These are phyloP conservation scores for Myxozyma lipomycoides DNA, from an alignment of 805 yeast genomes.

Conservation along the genomic window DNA sequence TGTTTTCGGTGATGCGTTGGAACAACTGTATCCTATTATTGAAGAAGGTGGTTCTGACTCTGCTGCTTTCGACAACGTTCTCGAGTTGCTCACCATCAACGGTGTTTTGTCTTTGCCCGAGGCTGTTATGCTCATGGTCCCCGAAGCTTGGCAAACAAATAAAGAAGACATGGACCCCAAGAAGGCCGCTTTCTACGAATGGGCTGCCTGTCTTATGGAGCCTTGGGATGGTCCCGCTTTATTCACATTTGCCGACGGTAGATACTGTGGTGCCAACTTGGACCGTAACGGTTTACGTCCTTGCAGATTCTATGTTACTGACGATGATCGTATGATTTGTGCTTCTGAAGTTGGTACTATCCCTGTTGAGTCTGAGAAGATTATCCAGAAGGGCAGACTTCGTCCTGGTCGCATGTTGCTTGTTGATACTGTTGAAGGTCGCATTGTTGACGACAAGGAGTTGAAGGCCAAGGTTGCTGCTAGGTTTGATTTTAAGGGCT, in stretches of 20 bases:
- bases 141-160: slow-evolving; percentile 97
- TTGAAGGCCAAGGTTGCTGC: slow-evolving; percentile 75
- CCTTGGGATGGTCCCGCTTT: slow-evolving; percentile 99
- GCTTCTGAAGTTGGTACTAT: slow-evolving; percentile 98
- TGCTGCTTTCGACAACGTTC: slow-evolving; percentile 93
- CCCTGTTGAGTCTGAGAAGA: slow-evolving; percentile 75
- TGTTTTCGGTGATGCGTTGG: slow-evolving; percentile 86
- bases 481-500: slow-evolving; percentile 85
- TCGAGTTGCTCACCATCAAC: slow-evolving; percentile 85
- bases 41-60: slow-evolving; percentile 99
- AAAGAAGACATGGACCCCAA: slow-evolving; percentile 73
- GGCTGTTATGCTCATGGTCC: slow-evolving; percentile 94
- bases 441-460: slow-evolving; percentile 89
- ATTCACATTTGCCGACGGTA: slow-evolving; percentile 93
- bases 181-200: slow-evolving; percentile 91
- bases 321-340: slow-evolving; percentile 92
- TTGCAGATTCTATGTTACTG: slow-evolving; percentile 93
- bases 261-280: slow-evolving; percentile 96
- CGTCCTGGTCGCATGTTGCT: slow-evolving; percentile 95
- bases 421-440: slow-evolving; percentile 89
- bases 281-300: slow-evolving; percentile 98
- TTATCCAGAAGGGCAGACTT: slow-evolving; percentile 86
- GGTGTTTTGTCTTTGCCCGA: slow-evolving; percentile 92
- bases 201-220: slow-evolving; percentile 99
- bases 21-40: slow-evolving; percentile 85